Percentiles rank a stretch among this genome's conserved stretches.
Conservation (phyloP, 441 rosid genomes). For the Populus hybrid region DNA sequence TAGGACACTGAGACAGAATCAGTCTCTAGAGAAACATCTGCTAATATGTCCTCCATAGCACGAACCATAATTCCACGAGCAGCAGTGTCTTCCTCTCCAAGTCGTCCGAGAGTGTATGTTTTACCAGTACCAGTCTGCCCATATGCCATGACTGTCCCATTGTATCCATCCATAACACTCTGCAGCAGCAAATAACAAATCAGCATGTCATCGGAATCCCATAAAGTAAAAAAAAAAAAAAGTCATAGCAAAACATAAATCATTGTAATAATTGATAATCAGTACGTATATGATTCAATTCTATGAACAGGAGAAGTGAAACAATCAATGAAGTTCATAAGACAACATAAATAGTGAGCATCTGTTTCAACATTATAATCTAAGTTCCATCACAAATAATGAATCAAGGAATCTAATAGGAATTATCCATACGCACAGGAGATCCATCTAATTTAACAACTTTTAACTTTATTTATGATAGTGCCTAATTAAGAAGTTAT, state of each 20-base stretch:
- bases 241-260: background rate
- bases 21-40: conserved; percentile 58
- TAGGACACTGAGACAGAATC: conserved; percentile 84
- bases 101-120: conserved; percentile 88
- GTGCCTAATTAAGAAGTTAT: background rate
- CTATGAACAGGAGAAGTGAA: background rate
- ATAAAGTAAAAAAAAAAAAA: background rate
- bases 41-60: conserved; percentile 95
- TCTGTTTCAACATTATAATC: background rate
- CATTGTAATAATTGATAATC: too few relatives aligned
- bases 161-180: conserved; percentile 98
- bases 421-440: background rate
- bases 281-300: too few relatives aligned
- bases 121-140: conserved; percentile 99
- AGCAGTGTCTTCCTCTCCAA: conserved; percentile 30
- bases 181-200: conserved; percentile 29
- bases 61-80: conserved; percentile 99
- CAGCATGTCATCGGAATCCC: conserved; percentile 12
- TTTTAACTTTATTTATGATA: background rate
- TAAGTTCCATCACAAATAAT: background rate
- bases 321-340: background rate
- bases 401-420: background rate
- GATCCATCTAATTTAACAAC: background rate
- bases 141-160: conserved; percentile 98
- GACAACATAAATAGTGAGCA: background rate